Evolutionary conservation across 768 basidiomycete species (phyloP), one percentile per base, ranked within the genome.

Genomic region (Auriscalpium orientale): DNA sequence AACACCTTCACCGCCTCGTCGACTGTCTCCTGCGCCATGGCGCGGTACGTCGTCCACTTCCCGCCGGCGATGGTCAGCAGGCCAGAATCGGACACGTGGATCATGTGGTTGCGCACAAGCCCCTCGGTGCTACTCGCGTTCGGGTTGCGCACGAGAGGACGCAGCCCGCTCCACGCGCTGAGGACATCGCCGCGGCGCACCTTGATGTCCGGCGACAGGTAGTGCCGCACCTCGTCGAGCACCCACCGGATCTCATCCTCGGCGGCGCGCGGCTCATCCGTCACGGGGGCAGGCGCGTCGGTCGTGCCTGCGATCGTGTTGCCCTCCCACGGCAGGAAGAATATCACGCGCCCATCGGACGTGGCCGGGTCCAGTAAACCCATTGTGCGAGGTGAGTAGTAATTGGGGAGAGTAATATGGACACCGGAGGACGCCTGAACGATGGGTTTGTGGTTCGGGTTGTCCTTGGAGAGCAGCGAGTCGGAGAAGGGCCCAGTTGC

Each of bases 311-410:
- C 95, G 59, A 99, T 94, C 43, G 94, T 94, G 74, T 88, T 92
- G 9, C 95, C 95, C 72, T 98, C 87, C 95, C 97, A 99, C 0
- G 95, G 95, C 10, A 99, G 81, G 81, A 99, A 97, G 80, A 98
- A 99, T 67, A 99, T 95, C 54, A 99, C 95, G 28, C 95, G 87
- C 0, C 95, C 95, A 61, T 99, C 95, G 0, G 90, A 92, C 4
- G 97, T 97, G 3, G 91, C 79, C 1, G 95, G 97, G 70, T 98
- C 97, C 46, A 98, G 79, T 5, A 98, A 80, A 46, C 97, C 95
- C 90, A 98, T 97, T 50, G 80, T 89, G 15, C 88, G 83, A 3
- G 95, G 95, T 1, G 93, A 91, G 68, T 97, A 98, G 74, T 98
- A 99, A 66, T 91, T 91, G 3, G 95, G 95, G 2, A 99, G 84